Evolutionary conservation across 2,329 filamentous ascomycete genomes (phyloP).

Genomic region (Paraphoma chrysanthemicola): DNA sequence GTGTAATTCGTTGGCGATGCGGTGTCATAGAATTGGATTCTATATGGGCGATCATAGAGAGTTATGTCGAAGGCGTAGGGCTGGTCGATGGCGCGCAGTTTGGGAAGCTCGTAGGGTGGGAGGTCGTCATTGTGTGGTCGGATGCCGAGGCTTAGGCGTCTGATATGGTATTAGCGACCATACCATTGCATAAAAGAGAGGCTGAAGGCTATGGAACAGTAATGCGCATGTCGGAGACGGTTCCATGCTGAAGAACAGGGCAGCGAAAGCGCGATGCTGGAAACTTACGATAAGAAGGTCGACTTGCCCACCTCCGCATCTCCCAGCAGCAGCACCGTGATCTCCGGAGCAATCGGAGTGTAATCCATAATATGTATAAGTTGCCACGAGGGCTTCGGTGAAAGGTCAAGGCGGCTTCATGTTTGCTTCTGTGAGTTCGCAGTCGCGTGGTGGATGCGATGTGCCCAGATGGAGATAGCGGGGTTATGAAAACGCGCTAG

Average conservation of each 20-base stretch:
- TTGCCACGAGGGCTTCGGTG: constrained; percentile 2
- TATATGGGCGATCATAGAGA: constrained; percentile 62
- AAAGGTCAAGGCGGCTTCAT: constrained; percentile 20
- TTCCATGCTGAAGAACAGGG: neutral
- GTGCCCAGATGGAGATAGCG: neutral
- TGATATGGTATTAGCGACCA: constrained; percentile 2
- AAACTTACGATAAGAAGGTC: constrained; percentile 66
- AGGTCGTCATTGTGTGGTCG: constrained; percentile 32
- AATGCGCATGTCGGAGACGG: neutral
- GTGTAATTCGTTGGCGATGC: constrained; percentile 64
- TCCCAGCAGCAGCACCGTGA: constrained; percentile 63
- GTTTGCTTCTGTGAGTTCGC: constrained; percentile 4
- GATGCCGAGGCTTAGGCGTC: constrained; percentile 42
- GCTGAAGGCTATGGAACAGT: neutral
- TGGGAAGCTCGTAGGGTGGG: constrained; percentile 48
- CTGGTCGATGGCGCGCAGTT: constrained; percentile 62
- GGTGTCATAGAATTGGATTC: constrained; percentile 64
- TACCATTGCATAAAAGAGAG: neutral
- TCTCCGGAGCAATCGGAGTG: constrained; percentile 22
- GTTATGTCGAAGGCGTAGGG: constrained; percentile 66
- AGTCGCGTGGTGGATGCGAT: neutral
- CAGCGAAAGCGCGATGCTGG: constrained; percentile 4
- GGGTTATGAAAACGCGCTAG: neutral
- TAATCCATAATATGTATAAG: constrained; percentile 26
- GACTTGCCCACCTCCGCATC: constrained; percentile 68